Percentiles rank a stretch among this genome's conserved stretches.
Evolutionary conservation across 2,329 filamentous ascomycete genomes (phyloP).

Genomic region (Ascocoryne sarcoides): DNA sequence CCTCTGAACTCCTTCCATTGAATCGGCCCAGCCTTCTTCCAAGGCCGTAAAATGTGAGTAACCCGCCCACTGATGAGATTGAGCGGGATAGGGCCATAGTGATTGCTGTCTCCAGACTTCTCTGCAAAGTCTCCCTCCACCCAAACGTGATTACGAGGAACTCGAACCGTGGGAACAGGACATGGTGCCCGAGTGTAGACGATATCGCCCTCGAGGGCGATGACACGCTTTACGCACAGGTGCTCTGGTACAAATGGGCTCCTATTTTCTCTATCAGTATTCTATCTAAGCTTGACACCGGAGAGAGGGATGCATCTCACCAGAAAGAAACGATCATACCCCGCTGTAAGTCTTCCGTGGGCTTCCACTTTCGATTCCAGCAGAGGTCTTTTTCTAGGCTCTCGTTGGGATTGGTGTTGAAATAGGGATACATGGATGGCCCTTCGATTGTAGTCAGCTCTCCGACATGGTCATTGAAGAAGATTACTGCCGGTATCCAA

Average conservation of each 20-base stretch:
- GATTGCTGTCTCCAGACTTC: constrained; percentile 75
- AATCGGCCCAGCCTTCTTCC: constrained; percentile 47
- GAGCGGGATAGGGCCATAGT: constrained; percentile 75
- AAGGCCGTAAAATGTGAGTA: constrained; percentile 63
- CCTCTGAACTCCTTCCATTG: constrained; percentile 45
- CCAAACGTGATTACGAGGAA: constrained; percentile 86
- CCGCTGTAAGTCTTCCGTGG: constrained; percentile 48
- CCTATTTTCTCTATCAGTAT: constrained; percentile 33
- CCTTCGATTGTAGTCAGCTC: constrained; percentile 50
- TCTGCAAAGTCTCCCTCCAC: constrained; percentile 70
- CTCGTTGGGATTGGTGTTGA: constrained; percentile 58
- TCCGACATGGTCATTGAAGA: constrained; percentile 52
- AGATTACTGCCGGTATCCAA: constrained; percentile 54
- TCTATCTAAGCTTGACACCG: neutral
- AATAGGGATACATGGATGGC: constrained; percentile 67
- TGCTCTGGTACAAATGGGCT: constrained; percentile 63
- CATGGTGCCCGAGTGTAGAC: constrained; percentile 58
- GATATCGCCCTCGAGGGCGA: constrained; percentile 72
- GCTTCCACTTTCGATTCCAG: constrained; percentile 49
- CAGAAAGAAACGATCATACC: constrained; percentile 70
- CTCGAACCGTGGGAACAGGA: constrained; percentile 44
- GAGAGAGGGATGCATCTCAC: constrained; percentile 32
- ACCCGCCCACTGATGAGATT: constrained; percentile 68
- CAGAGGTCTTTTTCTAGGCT: constrained; percentile 47
- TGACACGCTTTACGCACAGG: constrained; percentile 70